phyloP scores from a whole-genome alignment of 2,329 filamentous ascomycete species.

The Hypomyces rosellus region DNA sequence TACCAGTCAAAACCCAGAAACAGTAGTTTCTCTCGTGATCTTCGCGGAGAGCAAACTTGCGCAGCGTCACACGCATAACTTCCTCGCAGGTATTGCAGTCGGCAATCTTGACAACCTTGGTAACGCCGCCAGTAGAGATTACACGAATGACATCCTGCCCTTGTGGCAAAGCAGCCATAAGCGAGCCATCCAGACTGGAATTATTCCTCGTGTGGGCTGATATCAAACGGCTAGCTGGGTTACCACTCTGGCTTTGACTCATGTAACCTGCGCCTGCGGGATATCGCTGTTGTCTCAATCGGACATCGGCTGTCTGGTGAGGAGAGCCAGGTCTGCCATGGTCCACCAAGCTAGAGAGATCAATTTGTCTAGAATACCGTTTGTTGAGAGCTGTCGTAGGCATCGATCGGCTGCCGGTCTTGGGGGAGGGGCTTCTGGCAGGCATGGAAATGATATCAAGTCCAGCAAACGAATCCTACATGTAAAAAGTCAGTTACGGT shows the following conservation, averaged over 20 bases:
- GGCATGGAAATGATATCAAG: constrained; percentile 59
- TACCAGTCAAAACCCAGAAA: constrained; percentile 86
- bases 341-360: constrained; percentile 31
- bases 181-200: constrained; percentile 77
- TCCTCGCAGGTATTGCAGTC: constrained; percentile 89
- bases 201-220: constrained; percentile 69
- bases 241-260: constrained; percentile 55
- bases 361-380: constrained; percentile 58
- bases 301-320: constrained; percentile 3
- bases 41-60: constrained; percentile 82
- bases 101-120: constrained; percentile 89
- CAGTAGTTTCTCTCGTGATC: constrained; percentile 93
- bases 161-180: constrained; percentile 77
- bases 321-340: constrained; percentile 24
- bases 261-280: constrained; percentile 43
- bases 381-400: constrained; percentile 41
- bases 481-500: neutral
- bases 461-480: constrained; percentile 73
- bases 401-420: constrained; percentile 47
- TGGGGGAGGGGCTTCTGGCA: constrained; percentile 38
- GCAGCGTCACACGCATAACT: constrained; percentile 80
- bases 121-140: constrained; percentile 85
- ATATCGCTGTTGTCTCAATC: constrained; percentile 46
- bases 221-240: constrained; percentile 56
- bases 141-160: constrained; percentile 88